These are phyloP conservation scores for Pogostemon cablin DNA, from an alignment of 257 asterid species.

Conservation along the genomic window DNA sequence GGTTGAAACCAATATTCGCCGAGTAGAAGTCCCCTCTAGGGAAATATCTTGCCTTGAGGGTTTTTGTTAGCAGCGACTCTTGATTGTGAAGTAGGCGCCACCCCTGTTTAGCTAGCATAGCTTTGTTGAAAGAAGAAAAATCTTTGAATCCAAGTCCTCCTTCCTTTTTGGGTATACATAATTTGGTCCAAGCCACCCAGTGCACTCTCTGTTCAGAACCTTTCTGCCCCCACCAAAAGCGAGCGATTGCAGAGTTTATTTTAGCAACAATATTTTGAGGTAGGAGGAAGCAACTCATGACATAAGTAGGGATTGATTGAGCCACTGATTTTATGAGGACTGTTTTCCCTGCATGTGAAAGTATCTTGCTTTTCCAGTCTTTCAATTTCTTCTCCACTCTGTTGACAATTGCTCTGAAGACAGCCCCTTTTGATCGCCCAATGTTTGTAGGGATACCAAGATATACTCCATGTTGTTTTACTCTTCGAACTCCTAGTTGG, in stretches of 20 bases:
- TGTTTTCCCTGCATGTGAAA: neutral
- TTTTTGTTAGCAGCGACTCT: too few species aligned
- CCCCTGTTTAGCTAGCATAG: neutral
- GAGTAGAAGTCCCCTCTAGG: too few species aligned
- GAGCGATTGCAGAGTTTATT: neutral
- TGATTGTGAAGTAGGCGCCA: neutral
- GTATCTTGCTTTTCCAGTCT: neutral
- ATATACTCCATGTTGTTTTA: neutral
- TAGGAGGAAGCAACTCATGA: neutral
- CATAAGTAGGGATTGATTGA: neutral
- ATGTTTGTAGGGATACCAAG: neutral
- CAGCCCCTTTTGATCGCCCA: neutral
- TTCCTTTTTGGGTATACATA: neutral
- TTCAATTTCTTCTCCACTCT: neutral
- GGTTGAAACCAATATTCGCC: too few species aligned
- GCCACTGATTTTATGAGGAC: neutral
- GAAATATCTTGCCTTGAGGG: neutral
- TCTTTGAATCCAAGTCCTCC: neutral
- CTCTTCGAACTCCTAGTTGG: neutral
- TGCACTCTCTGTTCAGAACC: neutral
- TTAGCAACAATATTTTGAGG: neutral
- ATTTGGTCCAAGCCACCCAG: neutral
- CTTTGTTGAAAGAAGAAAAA: neutral
- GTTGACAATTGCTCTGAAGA: neutral
- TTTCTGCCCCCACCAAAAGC: neutral